Conservation (phyloP, 768 basidiomycete species). For the Leccinum ochraceum region DNA sequence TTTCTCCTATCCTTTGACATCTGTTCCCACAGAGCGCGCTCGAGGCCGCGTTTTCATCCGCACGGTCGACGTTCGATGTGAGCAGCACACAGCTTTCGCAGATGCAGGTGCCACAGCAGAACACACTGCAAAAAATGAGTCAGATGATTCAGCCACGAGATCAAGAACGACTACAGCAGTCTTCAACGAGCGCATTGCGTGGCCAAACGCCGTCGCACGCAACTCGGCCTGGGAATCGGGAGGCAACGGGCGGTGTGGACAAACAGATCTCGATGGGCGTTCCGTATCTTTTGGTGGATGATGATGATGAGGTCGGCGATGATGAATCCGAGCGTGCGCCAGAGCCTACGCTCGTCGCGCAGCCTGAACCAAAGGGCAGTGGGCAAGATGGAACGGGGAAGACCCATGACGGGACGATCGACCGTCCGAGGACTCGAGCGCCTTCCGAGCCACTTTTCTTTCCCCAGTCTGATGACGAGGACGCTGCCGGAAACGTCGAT, state of each 20-base stretch:
- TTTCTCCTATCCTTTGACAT: neutral
- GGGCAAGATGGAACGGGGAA: neutral
- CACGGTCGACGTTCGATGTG: slow-evolving; percentile 74
- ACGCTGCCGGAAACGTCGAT: neutral
- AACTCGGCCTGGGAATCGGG: neutral
- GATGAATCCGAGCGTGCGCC: slow-evolving; percentile 8
- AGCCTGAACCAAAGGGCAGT: slow-evolving; percentile 6
- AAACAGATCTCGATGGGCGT: slow-evolving; percentile 9
- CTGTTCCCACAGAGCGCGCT: slow-evolving; percentile 51
- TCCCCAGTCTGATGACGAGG: slow-evolving; percentile 25
- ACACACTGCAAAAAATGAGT: slow-evolving; percentile 3
- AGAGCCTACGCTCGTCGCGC: slow-evolving; percentile 22
- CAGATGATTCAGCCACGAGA: neutral
- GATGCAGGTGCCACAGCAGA: slow-evolving; percentile 13
- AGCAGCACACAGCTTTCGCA: slow-evolving; percentile 19
- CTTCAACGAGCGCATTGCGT: neutral
- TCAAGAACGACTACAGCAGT: slow-evolving; percentile 5
- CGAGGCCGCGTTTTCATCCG: slow-evolving; percentile 65
- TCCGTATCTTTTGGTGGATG: slow-evolving; percentile 12
- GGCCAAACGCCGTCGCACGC: neutral
- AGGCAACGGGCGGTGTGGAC: neutral
- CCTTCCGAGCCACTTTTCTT: slow-evolving; percentile 30
- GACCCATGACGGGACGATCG: neutral
- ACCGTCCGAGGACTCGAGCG: slow-evolving; percentile 12
- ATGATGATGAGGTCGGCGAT: neutral